These are phyloP conservation scores for Fomes fomentarius DNA, from an alignment of 1,284 basidiomycete genomes.

Conservation along the genomic window DNA sequence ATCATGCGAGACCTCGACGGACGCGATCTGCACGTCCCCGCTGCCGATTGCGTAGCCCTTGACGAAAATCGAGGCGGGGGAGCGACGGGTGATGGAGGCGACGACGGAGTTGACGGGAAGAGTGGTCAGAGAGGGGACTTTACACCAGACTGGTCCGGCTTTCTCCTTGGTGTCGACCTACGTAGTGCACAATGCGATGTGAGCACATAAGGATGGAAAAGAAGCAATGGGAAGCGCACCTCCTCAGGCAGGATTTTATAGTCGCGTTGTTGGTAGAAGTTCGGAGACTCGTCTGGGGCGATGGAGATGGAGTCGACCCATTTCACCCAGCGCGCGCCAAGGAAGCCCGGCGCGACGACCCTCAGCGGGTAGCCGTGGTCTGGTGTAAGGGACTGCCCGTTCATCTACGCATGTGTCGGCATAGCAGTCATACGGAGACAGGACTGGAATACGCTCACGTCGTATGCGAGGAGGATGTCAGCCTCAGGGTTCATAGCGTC, in stretches of 20 bases:
- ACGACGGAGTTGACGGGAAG: constrained; percentile 68
- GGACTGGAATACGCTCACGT: constrained; percentile 40
- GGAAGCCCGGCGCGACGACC: constrained; percentile 68
- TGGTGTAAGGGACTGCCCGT: constrained; percentile 57
- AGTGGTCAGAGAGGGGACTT: constrained; percentile 61
- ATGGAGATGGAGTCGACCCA: constrained; percentile 70
- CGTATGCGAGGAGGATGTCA: constrained; percentile 65
- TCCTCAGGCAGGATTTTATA: constrained; percentile 67
- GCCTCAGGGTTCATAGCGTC: constrained; percentile 50
- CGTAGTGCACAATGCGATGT: background rate
- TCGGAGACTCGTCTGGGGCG: constrained; percentile 57
- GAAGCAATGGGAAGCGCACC: constrained; percentile 36
- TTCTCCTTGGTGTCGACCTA: constrained; percentile 37
- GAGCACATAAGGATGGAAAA: background rate
- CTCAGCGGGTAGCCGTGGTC: constrained; percentile 76
- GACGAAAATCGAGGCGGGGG: constrained; percentile 40
- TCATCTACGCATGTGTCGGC: constrained; percentile 61
- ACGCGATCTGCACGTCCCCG: constrained; percentile 45
- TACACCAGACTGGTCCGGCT: constrained; percentile 44
- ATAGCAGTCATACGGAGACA: background rate
- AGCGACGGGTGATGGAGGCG: constrained; percentile 37
- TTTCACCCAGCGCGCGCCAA: constrained; percentile 80
- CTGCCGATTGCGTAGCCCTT: constrained; percentile 65
- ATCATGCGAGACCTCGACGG: constrained; percentile 57
- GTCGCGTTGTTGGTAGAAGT: constrained; percentile 70